Evolutionary conservation across 2,329 filamentous ascomycete genomes (phyloP).

Genomic region (Talaromyces verruculosus): DNA sequence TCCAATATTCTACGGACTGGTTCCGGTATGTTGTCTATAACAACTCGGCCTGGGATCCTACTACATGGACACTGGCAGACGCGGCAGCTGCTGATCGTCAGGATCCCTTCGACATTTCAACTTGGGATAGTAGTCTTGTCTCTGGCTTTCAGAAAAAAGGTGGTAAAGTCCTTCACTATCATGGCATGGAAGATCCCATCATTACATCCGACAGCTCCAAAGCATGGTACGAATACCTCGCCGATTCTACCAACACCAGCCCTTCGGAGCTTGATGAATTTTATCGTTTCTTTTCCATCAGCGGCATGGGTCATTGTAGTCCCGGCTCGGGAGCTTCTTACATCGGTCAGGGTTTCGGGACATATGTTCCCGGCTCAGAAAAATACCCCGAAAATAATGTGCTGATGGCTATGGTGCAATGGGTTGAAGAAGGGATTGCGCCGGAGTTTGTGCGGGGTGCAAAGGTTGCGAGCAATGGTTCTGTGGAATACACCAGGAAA

Average conservation of each 20-base stretch:
- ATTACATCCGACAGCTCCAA: conserved; percentile 55
- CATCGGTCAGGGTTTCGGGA: background rate
- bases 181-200: conserved; percentile 47
- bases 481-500: background rate
- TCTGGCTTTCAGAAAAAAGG: conserved; percentile 36
- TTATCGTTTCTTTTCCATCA: conserved; percentile 54
- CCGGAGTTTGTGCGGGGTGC: conserved; percentile 34
- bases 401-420: conserved; percentile 50
- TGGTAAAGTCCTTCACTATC: conserved; percentile 48
- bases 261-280: conserved; percentile 40
- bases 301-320: conserved; percentile 55
- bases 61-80: background rate
- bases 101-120: conserved; percentile 36
- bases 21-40: conserved; percentile 12
- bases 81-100: background rate
- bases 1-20: conserved; percentile 3
- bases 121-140: conserved; percentile 39
- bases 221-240: conserved; percentile 53
- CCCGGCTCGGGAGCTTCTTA: conserved; percentile 44
- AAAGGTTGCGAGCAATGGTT: conserved; percentile 30
- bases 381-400: conserved; percentile 44
- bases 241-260: conserved; percentile 37
- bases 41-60: conserved; percentile 9
- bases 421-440: conserved; percentile 35
- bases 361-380: conserved; percentile 30